phyloP scores from a whole-genome alignment of 768 basidiomycete genomes.

The Boletus subcaerulescens region DNA sequence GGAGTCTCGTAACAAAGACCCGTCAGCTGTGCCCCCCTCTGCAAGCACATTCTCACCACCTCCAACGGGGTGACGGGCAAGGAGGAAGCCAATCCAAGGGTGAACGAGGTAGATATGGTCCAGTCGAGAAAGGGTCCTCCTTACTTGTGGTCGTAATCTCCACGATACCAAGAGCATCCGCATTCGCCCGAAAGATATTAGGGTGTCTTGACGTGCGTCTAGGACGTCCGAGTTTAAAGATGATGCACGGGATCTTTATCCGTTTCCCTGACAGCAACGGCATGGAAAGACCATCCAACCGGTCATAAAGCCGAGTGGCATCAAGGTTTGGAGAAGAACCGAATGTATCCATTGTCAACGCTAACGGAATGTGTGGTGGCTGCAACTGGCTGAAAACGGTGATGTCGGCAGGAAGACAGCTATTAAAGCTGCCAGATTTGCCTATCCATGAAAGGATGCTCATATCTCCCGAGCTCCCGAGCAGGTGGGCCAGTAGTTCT shows the following conservation, averaged over 20 bases:
- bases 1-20: background rate
- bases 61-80: background rate
- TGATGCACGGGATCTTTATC: background rate
- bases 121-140: background rate
- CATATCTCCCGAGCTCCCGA: background rate
- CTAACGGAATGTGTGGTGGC: background rate
- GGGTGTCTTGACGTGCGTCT: background rate
- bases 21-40: background rate
- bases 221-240: background rate
- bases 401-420: background rate
- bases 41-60: background rate
- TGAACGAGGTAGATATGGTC: background rate
- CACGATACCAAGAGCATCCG: background rate
- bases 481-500: background rate
- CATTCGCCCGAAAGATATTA: background rate
- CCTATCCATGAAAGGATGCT: background rate
- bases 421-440: background rate
- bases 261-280: background rate
- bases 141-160: background rate
- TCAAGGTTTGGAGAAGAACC: background rate
- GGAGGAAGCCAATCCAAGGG: background rate
- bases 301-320: background rate
- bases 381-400: background rate
- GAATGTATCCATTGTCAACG: background rate
- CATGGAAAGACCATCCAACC: background rate